phyloP scores from a whole-genome alignment of 2,329 filamentous ascomycete species.

The Penicillium hesseltinei region DNA sequence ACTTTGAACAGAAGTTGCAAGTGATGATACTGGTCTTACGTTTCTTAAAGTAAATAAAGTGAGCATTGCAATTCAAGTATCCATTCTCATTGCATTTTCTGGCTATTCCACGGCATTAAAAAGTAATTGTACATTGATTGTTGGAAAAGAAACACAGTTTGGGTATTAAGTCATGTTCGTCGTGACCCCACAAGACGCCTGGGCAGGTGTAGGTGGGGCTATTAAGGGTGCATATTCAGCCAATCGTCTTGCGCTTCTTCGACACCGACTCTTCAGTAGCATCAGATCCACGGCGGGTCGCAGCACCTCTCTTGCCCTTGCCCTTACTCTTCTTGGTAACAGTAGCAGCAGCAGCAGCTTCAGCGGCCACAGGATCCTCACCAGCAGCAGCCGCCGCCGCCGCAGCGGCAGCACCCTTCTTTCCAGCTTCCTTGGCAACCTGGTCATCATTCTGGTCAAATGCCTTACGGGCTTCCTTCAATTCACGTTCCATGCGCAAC shows the following conservation, averaged over 20 bases:
- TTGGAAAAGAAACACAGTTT: background rate
- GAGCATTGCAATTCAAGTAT: background rate
- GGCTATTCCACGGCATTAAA: background rate
- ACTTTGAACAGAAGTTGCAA: background rate
- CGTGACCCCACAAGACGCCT: background rate
- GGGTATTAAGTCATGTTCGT: background rate
- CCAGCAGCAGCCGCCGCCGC: constrained; percentile 27
- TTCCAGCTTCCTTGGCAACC: constrained; percentile 40
- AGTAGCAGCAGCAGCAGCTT: constrained; percentile 19
- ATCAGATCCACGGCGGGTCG: constrained; percentile 32
- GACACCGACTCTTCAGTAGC: constrained; percentile 35
- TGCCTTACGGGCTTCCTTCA: constrained; percentile 75
- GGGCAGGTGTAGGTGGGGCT: background rate
- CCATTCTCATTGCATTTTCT: background rate
- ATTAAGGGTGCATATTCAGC: constrained; percentile 6
- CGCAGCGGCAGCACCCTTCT: constrained; percentile 28
- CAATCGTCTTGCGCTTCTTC: constrained; percentile 36
- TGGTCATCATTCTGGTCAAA: constrained; percentile 48
- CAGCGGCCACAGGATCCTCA: constrained; percentile 30
- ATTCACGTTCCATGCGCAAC: constrained; percentile 80
- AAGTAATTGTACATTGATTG: background rate
- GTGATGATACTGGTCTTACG: background rate
- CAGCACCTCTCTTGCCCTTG: constrained; percentile 36
- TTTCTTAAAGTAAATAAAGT: background rate
- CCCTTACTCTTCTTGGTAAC: constrained; percentile 36